Percentiles rank a stretch among this genome's conserved stretches.
These are phyloP conservation scores for Mycena floridula DNA, from an alignment of 768 basidiomycete genomes.

Conservation along the genomic window DNA sequence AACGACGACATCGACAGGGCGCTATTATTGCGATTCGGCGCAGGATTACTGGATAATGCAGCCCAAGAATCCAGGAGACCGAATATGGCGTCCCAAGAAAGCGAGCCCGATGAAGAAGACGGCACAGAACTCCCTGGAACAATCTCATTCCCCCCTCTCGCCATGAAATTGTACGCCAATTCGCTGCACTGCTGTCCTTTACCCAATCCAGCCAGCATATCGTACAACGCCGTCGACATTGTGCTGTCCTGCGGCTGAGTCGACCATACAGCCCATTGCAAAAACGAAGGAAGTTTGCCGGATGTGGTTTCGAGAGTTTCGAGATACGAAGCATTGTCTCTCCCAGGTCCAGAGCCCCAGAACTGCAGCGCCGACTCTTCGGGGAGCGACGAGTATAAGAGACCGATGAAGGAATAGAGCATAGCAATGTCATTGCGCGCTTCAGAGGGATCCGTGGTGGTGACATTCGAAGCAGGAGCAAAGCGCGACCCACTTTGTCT, in stretches of 20 bases:
- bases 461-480: too few relatives aligned
- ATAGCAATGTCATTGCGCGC: slow-evolving; percentile 83
- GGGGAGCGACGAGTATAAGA: slow-evolving; percentile 70
- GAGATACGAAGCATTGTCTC: slow-evolving; percentile 42
- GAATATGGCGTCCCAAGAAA: slow-evolving; percentile 80
- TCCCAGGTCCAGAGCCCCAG: slow-evolving; percentile 63
- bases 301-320: slow-evolving; percentile 56
- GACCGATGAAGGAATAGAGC: slow-evolving; percentile 77
- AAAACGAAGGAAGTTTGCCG: slow-evolving; percentile 64
- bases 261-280: slow-evolving; percentile 89
- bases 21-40: slow-evolving; percentile 27
- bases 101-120: slow-evolving; percentile 44
- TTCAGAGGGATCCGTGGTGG: slow-evolving; percentile 29
- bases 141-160: slow-evolving; percentile 66
- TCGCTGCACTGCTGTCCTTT: slow-evolving; percentile 84
- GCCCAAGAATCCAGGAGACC: slow-evolving; percentile 72
- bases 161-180: slow-evolving; percentile 84
- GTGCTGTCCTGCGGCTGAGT: slow-evolving; percentile 67
- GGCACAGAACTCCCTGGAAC: slow-evolving; percentile 54
- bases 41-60: slow-evolving; percentile 37
- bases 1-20: slow-evolving; percentile 5
- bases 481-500: slow-evolving; percentile 47
- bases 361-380: slow-evolving; percentile 78
- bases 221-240: slow-evolving; percentile 77
- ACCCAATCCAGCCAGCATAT: slow-evolving; percentile 82